Percentiles rank a stretch among this genome's conserved stretches.
Conservation (phyloP, 2,329 filamentous ascomycete genomes). For the Phaeoacremonium minimum region DNA sequence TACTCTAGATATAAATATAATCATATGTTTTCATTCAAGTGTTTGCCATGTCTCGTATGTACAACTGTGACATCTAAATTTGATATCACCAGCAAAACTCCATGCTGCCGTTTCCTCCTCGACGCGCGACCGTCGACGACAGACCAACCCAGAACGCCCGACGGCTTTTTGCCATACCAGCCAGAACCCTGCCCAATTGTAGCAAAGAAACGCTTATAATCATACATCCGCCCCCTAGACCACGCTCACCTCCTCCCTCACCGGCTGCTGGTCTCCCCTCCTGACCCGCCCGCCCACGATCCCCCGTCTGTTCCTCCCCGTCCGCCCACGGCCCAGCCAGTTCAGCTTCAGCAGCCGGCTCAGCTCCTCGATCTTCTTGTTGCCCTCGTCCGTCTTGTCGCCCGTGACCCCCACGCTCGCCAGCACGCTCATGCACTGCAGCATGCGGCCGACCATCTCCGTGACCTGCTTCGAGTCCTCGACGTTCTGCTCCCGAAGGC, state of each 20-base stretch:
- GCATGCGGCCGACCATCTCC: conserved; percentile 89
- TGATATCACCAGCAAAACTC: too few species aligned
- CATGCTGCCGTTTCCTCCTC: too few species aligned
- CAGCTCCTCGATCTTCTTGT: conserved; percentile 76
- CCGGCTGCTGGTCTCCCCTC: conserved; percentile 29
- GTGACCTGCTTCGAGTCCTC: conserved; percentile 77
- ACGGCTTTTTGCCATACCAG: too few species aligned
- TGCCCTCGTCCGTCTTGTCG: conserved; percentile 60
- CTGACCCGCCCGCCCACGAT: conserved; percentile 70
- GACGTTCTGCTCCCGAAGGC: conserved; percentile 53
- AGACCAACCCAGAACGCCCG: too few species aligned
- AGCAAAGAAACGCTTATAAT: too few species aligned
- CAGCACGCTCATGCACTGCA: conserved; percentile 92
- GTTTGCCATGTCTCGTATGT: too few species aligned
- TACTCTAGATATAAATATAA: too few species aligned
- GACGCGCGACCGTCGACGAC: too few species aligned
- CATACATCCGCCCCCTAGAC: conserved; percentile 7
- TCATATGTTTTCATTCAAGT: too few species aligned
- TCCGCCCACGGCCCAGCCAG: conserved; percentile 88
- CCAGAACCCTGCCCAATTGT: too few species aligned
- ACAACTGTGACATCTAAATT: too few species aligned
- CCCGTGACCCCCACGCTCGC: conserved; percentile 57
- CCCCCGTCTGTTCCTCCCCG: conserved; percentile 81
- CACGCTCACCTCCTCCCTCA: conserved; percentile 36
- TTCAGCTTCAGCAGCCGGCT: conserved; percentile 90